Evolutionary conservation across 768 basidiomycete genomes (phyloP), one percentile per base, ranked within the genome.

Genomic region (Phylloporus sp.): DNA sequence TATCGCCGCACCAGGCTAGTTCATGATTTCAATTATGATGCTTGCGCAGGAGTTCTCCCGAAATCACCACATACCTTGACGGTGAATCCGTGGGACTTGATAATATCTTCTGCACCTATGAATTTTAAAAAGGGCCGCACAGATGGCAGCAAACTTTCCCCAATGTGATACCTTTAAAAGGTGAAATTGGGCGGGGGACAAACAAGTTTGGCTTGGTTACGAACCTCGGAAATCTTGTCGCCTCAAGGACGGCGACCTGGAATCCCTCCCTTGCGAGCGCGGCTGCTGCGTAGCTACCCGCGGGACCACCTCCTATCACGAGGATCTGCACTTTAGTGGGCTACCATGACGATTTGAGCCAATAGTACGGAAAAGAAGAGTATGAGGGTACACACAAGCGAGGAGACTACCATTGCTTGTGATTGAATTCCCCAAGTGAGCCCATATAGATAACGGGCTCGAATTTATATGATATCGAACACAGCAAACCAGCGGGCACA

Each of bases 251-350:
- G 2, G 50, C 29, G 20, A 55, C 45, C 16, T 54, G 20, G 29
- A 59, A 58, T 12, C 47, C 58, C n/a, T 58, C 52, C 11, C 56
- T 29, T 10, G 52, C 52, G 12, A 59, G 52, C 2, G 50, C 49
- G 3, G 52, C 26, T 2, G 52, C 52, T 1, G 52, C 35, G 32
- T 59, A 49, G 27, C 58, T 58, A 4, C 58, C 52, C 1, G 56
- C 47, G 2, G 56, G 52, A 9, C 58, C 58, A 7, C 58, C 50
- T 16, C 58, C 58, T 1, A 59, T 45, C 1, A 59, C 47, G 5
- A 59, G 56, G 4, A 59, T 47, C 16, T 54, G 52, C 2, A 24
- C 38, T 29, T 49, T 49, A 23, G 38, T 15, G 13, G 39, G 39
- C 47, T 49, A 22, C 8, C 13, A 24, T 15, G 28, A 13, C 5